Percentiles rank a stretch among this genome's conserved stretches.
Conservation (phyloP, 306 rosid species). For the Trifolium dubium region DNA sequence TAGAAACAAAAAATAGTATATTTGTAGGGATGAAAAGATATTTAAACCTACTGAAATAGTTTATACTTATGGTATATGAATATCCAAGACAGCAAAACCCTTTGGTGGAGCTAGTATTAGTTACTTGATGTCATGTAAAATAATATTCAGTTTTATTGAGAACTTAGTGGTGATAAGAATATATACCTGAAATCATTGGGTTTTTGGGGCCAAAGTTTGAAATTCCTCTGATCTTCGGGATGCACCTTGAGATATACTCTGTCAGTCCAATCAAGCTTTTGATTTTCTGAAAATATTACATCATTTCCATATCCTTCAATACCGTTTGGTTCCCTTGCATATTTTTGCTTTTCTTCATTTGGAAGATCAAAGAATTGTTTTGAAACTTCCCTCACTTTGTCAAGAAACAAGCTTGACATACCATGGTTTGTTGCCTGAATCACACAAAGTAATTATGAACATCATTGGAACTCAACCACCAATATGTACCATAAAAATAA, state of each 20-base stretch:
- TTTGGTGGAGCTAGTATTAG: background rate
- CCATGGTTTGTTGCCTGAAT: conserved; percentile 59
- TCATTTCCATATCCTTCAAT: conserved; percentile 75
- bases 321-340: conserved; percentile 35
- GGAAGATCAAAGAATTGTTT: conserved; percentile 54
- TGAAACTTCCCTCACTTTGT: conserved; percentile 42
- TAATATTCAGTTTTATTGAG: background rate
- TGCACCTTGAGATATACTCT: conserved; percentile 54
- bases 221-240: conserved; percentile 60
- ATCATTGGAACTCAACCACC: background rate
- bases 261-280: conserved; percentile 73
- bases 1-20: background rate
- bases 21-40: too few species aligned
- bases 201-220: conserved; percentile 62
- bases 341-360: conserved; percentile 56
- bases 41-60: too few species aligned
- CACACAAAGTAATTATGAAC: conserved; percentile 1
- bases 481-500: background rate
- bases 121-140: background rate
- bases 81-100: background rate
- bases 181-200: conserved; percentile 61
- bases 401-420: conserved; percentile 42
- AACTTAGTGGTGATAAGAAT: background rate
- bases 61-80: background rate
- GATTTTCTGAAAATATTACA: conserved; percentile 44